These are phyloP conservation scores for Rhodomyrtus tomentosa DNA, from an alignment of 345 rosid species.

Conservation along the genomic window DNA sequence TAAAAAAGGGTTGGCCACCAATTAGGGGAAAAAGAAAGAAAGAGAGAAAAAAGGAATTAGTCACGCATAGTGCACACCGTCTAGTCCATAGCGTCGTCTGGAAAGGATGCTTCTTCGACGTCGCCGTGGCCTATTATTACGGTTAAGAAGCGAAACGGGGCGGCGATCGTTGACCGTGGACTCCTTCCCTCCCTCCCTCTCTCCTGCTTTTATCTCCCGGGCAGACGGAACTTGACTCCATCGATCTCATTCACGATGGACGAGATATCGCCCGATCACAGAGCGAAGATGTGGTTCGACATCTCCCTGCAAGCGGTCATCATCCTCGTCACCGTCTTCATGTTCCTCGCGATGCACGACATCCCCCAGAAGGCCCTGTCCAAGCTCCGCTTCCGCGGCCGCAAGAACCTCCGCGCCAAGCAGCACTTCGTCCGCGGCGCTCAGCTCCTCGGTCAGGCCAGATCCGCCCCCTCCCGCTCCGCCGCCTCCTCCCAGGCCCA, in stretches of 20 bases:
- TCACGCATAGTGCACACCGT: background rate
- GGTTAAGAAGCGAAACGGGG: background rate
- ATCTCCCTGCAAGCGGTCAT: constrained; percentile 36
- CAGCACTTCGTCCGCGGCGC: constrained; percentile 63
- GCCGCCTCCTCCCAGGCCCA: constrained; percentile 33
- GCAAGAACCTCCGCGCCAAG: constrained; percentile 33
- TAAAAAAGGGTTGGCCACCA: background rate
- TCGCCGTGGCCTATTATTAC: background rate
- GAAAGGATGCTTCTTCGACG: background rate
- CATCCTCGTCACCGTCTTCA: constrained; percentile 24
- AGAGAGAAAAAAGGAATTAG: background rate
- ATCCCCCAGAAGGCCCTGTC: constrained; percentile 39
- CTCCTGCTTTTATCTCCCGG: background rate
- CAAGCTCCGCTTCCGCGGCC: constrained; percentile 36
- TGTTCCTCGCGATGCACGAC: constrained; percentile 48
- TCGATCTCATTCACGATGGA: background rate
- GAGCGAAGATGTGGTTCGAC: constrained; percentile 28
- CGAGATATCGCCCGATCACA: background rate
- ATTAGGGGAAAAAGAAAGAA: background rate
- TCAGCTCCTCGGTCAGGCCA: constrained; percentile 44
- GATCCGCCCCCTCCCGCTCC: constrained; percentile 37
- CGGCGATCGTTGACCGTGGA: background rate
- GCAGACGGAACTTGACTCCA: background rate
- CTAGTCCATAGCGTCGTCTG: background rate
- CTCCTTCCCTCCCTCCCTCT: background rate